Evolutionary conservation across 2,329 filamentous ascomycete genomes (phyloP).

Genomic region (Fusarium transvaalense): DNA sequence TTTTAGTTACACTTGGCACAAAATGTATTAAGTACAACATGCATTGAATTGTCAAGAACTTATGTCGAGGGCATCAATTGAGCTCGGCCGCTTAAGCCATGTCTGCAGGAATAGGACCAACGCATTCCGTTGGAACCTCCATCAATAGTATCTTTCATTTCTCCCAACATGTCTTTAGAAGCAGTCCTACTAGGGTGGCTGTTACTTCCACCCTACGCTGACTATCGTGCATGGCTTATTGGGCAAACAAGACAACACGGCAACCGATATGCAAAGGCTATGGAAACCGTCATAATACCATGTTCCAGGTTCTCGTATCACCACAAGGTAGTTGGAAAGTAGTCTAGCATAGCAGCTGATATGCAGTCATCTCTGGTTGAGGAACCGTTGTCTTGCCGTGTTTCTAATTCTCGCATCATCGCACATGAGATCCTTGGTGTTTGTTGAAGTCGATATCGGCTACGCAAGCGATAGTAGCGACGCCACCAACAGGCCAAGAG

Average conservation of each 20-base stretch:
- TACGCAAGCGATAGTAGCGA: neutral
- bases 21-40: neutral
- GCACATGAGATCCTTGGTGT: neutral
- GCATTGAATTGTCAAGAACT: neutral
- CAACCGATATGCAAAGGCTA: neutral
- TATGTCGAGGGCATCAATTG: neutral
- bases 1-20: neutral
- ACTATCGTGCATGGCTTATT: neutral
- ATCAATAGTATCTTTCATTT: too few relatives aligned
- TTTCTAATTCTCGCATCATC: neutral
- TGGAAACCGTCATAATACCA: neutral
- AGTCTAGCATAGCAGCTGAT: too few relatives aligned
- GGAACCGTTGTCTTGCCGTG: neutral
- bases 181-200: neutral
- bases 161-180: neutral
- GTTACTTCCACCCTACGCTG: neutral
- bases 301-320: neutral
- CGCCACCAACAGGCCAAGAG: slow-evolving; percentile 3
- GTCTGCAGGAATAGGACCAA: neutral
- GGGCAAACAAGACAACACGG: neutral
- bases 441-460: neutral
- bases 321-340: neutral
- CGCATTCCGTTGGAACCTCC: neutral
- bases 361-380: too few relatives aligned
- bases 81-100: neutral